Conservation (phyloP, 768 basidiomycete genomes). For the Pisolithus marmoratus region DNA sequence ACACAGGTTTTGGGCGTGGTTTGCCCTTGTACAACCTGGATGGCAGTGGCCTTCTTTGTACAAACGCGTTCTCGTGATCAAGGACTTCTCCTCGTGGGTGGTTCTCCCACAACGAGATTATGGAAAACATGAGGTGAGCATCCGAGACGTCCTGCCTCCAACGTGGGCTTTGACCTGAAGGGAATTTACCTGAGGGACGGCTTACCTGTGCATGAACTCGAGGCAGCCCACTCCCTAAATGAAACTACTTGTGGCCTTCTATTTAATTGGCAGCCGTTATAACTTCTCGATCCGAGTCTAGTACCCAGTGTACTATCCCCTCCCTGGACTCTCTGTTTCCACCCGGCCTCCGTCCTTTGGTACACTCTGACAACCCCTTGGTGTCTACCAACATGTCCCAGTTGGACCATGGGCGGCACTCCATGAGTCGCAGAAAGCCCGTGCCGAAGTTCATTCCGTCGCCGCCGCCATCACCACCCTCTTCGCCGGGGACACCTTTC, state of each 20-base stretch:
- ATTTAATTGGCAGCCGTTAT: slow-evolving; percentile 24
- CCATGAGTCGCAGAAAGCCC: slow-evolving; percentile 67
- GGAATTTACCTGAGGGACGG: slow-evolving; percentile 26
- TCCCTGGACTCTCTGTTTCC: slow-evolving; percentile 11
- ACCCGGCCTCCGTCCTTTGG: slow-evolving; percentile 6
- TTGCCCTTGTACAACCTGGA: slow-evolving; percentile 8
- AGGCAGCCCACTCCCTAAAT: slow-evolving; percentile 28
- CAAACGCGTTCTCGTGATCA: slow-evolving; percentile 28
- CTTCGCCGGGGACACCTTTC: slow-evolving; percentile 30
- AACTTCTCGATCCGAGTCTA: slow-evolving; percentile 19
- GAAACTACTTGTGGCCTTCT: slow-evolving; percentile 18
- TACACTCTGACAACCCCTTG: slow-evolving; percentile 8
- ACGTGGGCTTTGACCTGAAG: slow-evolving; percentile 33
- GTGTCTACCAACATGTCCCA: slow-evolving; percentile 20
- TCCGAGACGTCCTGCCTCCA: slow-evolving; percentile 28
- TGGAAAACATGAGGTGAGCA: slow-evolving; percentile 34
- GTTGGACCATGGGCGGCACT: slow-evolving; percentile 24
- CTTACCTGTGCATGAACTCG: slow-evolving; percentile 26
- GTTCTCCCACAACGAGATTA: slow-evolving; percentile 25
- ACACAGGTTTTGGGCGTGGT: slow-evolving; percentile 18
- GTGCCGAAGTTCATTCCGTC: slow-evolving; percentile 64
- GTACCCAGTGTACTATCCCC: slow-evolving; percentile 19
- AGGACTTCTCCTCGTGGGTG: slow-evolving; percentile 26
- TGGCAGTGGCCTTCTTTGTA: slow-evolving; percentile 15
- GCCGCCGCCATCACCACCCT: slow-evolving; percentile 40